A percentile compares a stretch with the other conserved stretches of the same genome.
Conservation (phyloP, 257 asterid genomes). For the Solanum virginianum region DNA sequence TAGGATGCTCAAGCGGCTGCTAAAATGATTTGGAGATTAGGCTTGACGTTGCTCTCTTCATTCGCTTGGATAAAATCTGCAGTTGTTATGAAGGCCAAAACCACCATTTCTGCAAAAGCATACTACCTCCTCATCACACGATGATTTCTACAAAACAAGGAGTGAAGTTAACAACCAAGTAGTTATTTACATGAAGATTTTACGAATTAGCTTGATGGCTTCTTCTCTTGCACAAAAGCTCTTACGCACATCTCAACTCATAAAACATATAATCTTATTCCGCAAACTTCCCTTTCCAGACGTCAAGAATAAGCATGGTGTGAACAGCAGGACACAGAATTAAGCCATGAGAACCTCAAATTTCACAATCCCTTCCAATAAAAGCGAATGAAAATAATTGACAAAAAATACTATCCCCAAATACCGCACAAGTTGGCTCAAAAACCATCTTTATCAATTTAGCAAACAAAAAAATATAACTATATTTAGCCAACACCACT, state of each 20-base stretch:
- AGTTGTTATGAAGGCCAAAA: slow-evolving; percentile 18
- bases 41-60: slow-evolving; percentile 10
- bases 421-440: background rate
- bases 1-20: slow-evolving; percentile 82
- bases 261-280: background rate
- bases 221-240: background rate
- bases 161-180: background rate
- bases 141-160: slow-evolving; percentile 41
- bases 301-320: background rate
- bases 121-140: slow-evolving; percentile 36
- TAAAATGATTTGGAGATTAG: slow-evolving; percentile 76
- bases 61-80: background rate
- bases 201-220: background rate
- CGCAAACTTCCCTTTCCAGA: background rate
- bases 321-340: background rate
- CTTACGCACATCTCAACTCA: background rate
- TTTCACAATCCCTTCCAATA: background rate
- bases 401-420: background rate
- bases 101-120: slow-evolving; percentile 4
- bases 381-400: background rate
- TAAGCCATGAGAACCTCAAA: background rate
- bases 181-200: background rate
- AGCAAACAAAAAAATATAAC: background rate
- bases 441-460: background rate
- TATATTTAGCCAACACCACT: background rate